Conservation (phyloP, 1,284 basidiomycete species). For the Sanguinoderma infundibulare region DNA sequence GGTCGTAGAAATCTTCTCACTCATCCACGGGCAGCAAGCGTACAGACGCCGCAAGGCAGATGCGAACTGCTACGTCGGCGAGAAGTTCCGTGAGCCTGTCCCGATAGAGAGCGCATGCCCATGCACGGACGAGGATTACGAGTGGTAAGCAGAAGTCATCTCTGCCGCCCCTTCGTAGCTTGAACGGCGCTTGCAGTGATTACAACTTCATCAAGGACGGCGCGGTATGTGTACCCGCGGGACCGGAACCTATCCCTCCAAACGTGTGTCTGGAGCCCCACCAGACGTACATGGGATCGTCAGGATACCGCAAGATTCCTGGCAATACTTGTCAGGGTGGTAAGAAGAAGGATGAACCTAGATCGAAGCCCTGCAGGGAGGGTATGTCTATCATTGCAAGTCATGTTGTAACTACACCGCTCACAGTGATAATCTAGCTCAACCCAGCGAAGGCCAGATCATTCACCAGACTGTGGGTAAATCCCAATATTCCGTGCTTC, state of each 20-base stretch:
- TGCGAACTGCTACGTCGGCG: conserved; percentile 90
- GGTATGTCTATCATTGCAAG: conserved; percentile 42
- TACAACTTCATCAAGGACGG: conserved; percentile 85
- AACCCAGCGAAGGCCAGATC: conserved; percentile 76
- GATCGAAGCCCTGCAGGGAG: conserved; percentile 77
- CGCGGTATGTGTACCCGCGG: conserved; percentile 77
- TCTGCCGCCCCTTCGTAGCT: not conserved
- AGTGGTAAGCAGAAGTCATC: conserved; percentile 69
- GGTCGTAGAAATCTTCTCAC: too few species aligned
- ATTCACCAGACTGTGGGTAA: conserved; percentile 67
- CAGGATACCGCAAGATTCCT: conserved; percentile 91
- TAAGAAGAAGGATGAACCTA: conserved; percentile 68
- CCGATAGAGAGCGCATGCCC: conserved; percentile 83
- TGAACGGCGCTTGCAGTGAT: conserved; percentile 57
- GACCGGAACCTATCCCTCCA: conserved; percentile 85
- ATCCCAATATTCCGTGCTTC: not conserved
- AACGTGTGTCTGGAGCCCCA: conserved; percentile 71
- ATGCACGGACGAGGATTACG: conserved; percentile 90
- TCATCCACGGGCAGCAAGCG: conserved; percentile 73
- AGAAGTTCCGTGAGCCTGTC: conserved; percentile 89
- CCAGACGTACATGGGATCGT: conserved; percentile 84
- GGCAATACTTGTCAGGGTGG: conserved; percentile 87
- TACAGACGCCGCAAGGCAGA: conserved; percentile 86
- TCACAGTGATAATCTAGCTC: conserved; percentile 46
- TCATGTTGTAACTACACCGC: not conserved